Evolutionary conservation across 345 rosid species (phyloP), one percentile per base, ranked within the genome.

Genomic region (Firmiana major): DNA sequence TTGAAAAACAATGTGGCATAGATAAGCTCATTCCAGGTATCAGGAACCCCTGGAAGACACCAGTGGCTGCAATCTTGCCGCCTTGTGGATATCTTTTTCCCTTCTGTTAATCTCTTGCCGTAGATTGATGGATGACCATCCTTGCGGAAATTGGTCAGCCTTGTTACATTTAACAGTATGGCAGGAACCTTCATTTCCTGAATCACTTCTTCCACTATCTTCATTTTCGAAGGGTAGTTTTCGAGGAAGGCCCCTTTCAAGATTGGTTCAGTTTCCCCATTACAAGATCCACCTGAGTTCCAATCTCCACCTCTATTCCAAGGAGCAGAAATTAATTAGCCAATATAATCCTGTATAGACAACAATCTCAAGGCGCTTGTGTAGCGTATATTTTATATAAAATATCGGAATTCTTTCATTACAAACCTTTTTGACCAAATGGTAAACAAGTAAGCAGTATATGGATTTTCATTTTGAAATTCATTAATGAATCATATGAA

Each of bases 61-160:
- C 99, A 95, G 75, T 95, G 99, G 83, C 99, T 95, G 84, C 99
- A 95, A 79, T 95, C 98, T 75, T 95, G 97, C 66, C 85, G 84
- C 74, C 86, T 85, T 3, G 66, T 66, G 2, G 91, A 83, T 43
- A 83, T 81, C 81, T 76, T 84, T 75, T 74, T 82, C 46, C 89
- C 89, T 6, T 75, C 80, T 0, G 71, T 79, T 28, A 66, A 49
- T 62, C 76, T 87, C 89, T 90, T 93, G 48, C 99, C 92, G 49
- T 82, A 95, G 71, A 90, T 69, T 6, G 98, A 92, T 0, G 98
- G 98, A 78, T 93, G 99, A 12, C 99, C 97, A 57, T 93, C 99
- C 80, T 93, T 95, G 75, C 99, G 89, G 78, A 88, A 93, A 83
- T 93, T 93, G 75, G 97, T 95, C 79, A 93, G 81, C 86, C 87